Evolutionary conservation across 176 grass and related monocot genomes (phyloP).

Genomic region (Carex kokanica): DNA sequence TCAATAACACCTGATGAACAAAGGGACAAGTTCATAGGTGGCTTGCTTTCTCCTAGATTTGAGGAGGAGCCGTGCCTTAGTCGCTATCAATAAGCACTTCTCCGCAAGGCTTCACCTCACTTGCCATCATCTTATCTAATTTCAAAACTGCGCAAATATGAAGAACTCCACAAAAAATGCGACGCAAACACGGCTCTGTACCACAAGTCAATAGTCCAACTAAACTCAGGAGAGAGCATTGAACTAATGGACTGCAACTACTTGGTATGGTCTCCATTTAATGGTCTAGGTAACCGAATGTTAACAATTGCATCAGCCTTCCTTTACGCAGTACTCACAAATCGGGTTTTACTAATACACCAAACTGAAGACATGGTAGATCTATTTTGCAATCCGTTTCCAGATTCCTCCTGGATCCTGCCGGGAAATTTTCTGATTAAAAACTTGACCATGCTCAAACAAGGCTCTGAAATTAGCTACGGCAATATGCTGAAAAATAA

Average conservation of each 20-base stretch:
- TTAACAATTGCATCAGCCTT: slow-evolving; percentile 55
- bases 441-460: slow-evolving; percentile 34
- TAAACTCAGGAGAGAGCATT: slow-evolving; percentile 35
- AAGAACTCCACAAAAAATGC: slow-evolving; percentile 58
- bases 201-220: slow-evolving; percentile 44
- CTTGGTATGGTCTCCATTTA: slow-evolving; percentile 47
- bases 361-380: slow-evolving; percentile 37
- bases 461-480: slow-evolving; percentile 46
- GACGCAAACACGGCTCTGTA: slow-evolving; percentile 43
- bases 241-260: slow-evolving; percentile 52
- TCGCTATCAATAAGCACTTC: slow-evolving; percentile 33
- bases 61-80: slow-evolving; percentile 37
- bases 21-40: slow-evolving; percentile 45
- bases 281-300: slow-evolving; percentile 51
- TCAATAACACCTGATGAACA: neutral
- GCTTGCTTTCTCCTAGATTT: slow-evolving; percentile 46
- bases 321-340: slow-evolving; percentile 61
- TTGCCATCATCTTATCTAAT: slow-evolving; percentile 54
- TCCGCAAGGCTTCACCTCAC: slow-evolving; percentile 38
- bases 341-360: slow-evolving; percentile 48
- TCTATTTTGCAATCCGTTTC: slow-evolving; percentile 68
- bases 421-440: slow-evolving; percentile 32
- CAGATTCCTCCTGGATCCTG: slow-evolving; percentile 48
- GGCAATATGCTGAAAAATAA: slow-evolving; percentile 26
- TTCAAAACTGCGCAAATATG: slow-evolving; percentile 50